These are phyloP conservation scores for Pythium phragmiticola DNA, from an alignment of 352 stramenopile genomes.

Conservation along the genomic window DNA sequence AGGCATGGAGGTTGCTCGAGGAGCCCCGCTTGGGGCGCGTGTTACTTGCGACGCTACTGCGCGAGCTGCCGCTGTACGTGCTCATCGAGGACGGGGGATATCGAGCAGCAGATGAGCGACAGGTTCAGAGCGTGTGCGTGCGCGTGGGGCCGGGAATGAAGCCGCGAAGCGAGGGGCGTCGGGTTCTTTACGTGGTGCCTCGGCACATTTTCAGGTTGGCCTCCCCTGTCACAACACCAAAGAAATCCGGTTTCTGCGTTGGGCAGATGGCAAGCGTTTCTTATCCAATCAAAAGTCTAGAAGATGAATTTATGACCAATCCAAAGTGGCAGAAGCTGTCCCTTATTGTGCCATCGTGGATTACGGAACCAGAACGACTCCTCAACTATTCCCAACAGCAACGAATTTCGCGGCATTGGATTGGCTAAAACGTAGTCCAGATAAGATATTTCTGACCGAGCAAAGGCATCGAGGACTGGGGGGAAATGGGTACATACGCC, in stretches of 20 bases:
- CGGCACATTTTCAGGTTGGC: constrained; percentile 28
- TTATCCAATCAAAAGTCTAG: constrained; percentile 10
- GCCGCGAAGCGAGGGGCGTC: constrained; percentile 5
- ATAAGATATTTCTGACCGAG: constrained; percentile 21
- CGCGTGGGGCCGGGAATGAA: constrained; percentile 10
- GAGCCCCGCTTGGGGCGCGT: constrained; percentile 18
- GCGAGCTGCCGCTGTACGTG: constrained; percentile 23
- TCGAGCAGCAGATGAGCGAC: neutral
- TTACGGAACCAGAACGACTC: constrained; percentile 22
- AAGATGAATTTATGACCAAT: constrained; percentile 15
- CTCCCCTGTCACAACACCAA: constrained; percentile 6
- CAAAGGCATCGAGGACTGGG: constrained; percentile 8
- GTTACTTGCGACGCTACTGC: constrained; percentile 12
- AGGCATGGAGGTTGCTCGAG: neutral
- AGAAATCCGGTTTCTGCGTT: constrained; percentile 18
- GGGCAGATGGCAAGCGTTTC: constrained; percentile 1
- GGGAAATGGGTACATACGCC: constrained; percentile 7
- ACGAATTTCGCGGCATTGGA: constrained; percentile 9
- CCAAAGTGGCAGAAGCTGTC: neutral
- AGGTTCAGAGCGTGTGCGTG: neutral
- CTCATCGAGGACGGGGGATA: constrained; percentile 16
- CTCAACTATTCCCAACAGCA: constrained; percentile 18
- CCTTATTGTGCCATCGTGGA: constrained; percentile 13
- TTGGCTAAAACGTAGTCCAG: constrained; percentile 23
- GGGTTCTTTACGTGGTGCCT: constrained; percentile 2